phyloP scores from a whole-genome alignment of 2,329 filamentous ascomycete genomes.

The Ambrosiella xylebori region DNA sequence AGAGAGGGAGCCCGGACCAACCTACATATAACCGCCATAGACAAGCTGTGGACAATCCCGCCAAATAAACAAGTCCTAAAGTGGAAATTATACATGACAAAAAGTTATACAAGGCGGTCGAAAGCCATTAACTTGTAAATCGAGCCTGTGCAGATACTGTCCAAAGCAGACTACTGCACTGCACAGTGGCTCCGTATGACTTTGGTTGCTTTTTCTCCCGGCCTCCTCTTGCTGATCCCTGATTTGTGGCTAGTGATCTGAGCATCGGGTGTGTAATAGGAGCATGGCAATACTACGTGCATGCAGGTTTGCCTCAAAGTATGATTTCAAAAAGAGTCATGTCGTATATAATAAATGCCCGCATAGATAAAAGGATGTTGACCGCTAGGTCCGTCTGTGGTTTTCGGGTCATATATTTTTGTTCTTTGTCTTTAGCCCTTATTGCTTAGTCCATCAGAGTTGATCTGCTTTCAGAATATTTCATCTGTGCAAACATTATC shows the following conservation, averaged over 20 bases:
- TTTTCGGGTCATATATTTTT: neutral
- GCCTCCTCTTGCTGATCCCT: neutral
- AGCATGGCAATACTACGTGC: neutral
- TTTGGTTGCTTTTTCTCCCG: neutral
- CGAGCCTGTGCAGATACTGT: neutral
- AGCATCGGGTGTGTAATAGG: neutral
- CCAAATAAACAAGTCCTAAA: neutral
- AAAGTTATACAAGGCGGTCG: neutral
- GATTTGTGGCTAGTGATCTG: neutral
- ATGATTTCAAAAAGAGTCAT: neutral
- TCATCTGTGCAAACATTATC: neutral
- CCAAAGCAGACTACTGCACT: neutral
- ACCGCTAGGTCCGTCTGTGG: neutral
- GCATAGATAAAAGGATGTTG: slow-evolving; percentile 1
- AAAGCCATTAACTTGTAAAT: neutral
- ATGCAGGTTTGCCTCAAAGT: slow-evolving; percentile 1
- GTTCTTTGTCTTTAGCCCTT: neutral
- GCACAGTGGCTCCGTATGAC: neutral
- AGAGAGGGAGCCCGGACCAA: neutral
- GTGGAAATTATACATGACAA: neutral
- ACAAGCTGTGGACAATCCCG: neutral
- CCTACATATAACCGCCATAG: neutral
- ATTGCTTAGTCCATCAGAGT: neutral
- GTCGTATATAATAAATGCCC: too few species aligned
- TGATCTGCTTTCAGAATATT: neutral